Percentiles rank a stretch among this genome's conserved stretches.
Conservation (phyloP, 176 grass and related monocot species). For the Aegilops tauschii region DNA sequence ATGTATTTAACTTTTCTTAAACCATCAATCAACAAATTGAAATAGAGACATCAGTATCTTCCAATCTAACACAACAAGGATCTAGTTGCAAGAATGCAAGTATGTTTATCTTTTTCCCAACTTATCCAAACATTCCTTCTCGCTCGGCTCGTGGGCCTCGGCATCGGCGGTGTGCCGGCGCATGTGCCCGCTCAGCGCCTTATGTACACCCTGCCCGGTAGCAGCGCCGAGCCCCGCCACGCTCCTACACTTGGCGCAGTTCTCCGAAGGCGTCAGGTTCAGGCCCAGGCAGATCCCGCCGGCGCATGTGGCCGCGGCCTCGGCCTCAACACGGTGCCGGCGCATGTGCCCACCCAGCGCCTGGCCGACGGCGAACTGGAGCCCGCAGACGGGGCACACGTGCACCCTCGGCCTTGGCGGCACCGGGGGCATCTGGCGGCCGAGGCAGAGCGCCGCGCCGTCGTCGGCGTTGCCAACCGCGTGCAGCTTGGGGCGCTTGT, state of each 20-base stretch:
- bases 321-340: constrained; percentile 52
- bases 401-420: constrained; percentile 53
- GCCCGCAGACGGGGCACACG: constrained; percentile 75
- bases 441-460: constrained; percentile 31
- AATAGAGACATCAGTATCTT: not conserved
- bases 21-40: not conserved
- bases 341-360: constrained; percentile 92
- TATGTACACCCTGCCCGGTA: constrained; percentile 8
- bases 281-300: constrained; percentile 56
- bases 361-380: constrained; percentile 81
- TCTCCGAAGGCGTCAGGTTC: constrained; percentile 79
- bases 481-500: constrained; percentile 47
- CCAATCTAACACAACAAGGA: not conserved
- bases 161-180: constrained; percentile 33
- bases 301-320: not conserved
- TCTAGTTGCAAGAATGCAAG: not conserved
- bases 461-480: not conserved
- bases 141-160: not conserved
- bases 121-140: too few relatives aligned
- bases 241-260: constrained; percentile 54
- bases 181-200: constrained; percentile 77
- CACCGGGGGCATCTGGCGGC: not conserved
- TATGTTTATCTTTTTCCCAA: not conserved
- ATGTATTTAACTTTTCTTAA: too few relatives aligned
- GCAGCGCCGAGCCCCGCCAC: constrained; percentile 24